Evolutionary conservation across 2,329 filamentous ascomycete genomes (phyloP), one percentile per base, ranked within the genome.

Genomic region (Bipolaris oryzae): DNA sequence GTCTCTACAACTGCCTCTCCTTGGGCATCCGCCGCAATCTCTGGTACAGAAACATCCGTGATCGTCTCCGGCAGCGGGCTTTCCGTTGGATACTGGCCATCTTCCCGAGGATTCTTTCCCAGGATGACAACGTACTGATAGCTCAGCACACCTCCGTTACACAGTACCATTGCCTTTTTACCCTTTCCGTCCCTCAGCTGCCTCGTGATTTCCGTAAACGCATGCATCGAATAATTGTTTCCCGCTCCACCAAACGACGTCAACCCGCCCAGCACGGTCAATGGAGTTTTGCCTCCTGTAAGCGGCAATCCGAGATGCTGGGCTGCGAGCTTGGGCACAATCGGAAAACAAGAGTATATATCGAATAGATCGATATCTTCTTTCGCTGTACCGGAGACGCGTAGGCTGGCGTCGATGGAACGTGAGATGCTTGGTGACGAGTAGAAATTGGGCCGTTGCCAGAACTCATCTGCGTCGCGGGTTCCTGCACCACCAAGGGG

Each of bases 181-280:
- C 77, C 77, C 21, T 76, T 78, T 0, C 78, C 77, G 7, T 69
- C 66, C 9, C 86, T 78, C 3, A 89, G 69, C 53, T 81, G 11
- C 77, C 83, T 77, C 78, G 66, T 67, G 67, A 74, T 71, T 35
- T 71, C 72, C 5, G 73, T 75, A 39, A 77, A 51, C 21, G 74
- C 86, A 75, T 90, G 87, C 82, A 89, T 85, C 0, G 85, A 87
- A 57, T 90, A 90, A 52, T 89, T 89, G 60, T 90, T 90, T 0
- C 87, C 87, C 5, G 88, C 87, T 0, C 87, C 88, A 0, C 88
- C 87, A 56, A 90, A 90, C 0, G 83, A 87, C 4, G 87, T 89
- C 50, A 90, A 66, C 0, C 87, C 87, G 0, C 87, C 87, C 0
- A 90, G 77, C 0, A 89, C 72, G 0, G 85, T 88, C 18, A 89